These are phyloP conservation scores for Penicillium sp. DNA, from an alignment of 2,329 filamentous ascomycete genomes.

Conservation along the genomic window DNA sequence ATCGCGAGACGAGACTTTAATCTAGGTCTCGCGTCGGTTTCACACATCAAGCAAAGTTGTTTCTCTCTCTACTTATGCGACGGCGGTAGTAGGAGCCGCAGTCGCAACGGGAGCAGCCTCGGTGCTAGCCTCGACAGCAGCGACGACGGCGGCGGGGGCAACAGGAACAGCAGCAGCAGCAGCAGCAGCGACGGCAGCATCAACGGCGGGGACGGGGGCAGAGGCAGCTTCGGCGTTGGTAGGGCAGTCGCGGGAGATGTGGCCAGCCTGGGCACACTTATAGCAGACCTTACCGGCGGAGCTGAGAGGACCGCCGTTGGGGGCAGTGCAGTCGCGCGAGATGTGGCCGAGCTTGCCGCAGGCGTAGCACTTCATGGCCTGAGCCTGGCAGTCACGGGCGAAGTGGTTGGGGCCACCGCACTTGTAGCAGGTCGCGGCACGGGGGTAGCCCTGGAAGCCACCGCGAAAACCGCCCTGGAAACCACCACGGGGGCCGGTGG, in stretches of 20 bases:
- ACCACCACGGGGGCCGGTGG: conserved; percentile 70
- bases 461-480: conserved; percentile 71
- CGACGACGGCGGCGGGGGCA: conserved; percentile 40
- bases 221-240: conserved; percentile 64
- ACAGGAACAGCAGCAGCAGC: conserved; percentile 30
- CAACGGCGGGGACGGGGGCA: conserved; percentile 46
- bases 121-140: conserved; percentile 46
- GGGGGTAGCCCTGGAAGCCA: conserved; percentile 66
- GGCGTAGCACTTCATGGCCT: conserved; percentile 98
- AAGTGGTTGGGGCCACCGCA: conserved; percentile 93
- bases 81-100: conserved; percentile 51
- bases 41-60: background rate
- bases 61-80: conserved; percentile 46
- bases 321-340: conserved; percentile 91
- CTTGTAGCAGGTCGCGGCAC: conserved; percentile 71
- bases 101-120: conserved; percentile 42
- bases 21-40: conserved; percentile 25
- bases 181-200: conserved; percentile 34
- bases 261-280: conserved; percentile 91
- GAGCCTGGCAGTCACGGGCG: conserved; percentile 95
- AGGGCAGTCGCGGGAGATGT: conserved; percentile 95
- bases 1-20: conserved; percentile 14
- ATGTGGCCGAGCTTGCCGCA: conserved; percentile 96
- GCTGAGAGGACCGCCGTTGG: conserved; percentile 94
- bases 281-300: conserved; percentile 99